Percentiles rank a stretch among this genome's conserved stretches.
These are phyloP conservation scores for Boehmeria nivea DNA, from an alignment of 306 rosid genomes.

Conservation along the genomic window DNA sequence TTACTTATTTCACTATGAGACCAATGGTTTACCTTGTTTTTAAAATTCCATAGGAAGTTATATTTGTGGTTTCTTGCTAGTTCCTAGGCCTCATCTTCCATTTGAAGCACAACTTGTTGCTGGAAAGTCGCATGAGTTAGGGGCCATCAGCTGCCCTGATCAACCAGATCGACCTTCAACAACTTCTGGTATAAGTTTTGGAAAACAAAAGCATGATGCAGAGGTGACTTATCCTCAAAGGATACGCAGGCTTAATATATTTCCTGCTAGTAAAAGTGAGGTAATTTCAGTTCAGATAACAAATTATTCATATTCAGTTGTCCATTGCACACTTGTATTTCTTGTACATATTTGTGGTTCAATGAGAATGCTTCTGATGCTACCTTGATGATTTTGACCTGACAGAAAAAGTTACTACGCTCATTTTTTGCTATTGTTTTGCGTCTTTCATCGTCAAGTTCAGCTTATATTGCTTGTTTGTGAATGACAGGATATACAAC, in stretches of 20 bases:
- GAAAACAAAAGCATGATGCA: constrained; percentile 88
- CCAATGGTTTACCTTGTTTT: background rate
- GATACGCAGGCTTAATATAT: constrained; percentile 76
- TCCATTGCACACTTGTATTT: too few relatives aligned
- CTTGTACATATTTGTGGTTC: background rate
- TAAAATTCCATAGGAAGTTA: constrained; percentile 1
- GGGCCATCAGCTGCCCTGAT: constrained; percentile 67
- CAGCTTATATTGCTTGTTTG: constrained; percentile 10
- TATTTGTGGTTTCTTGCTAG: constrained; percentile 44
- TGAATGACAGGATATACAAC: constrained; percentile 78
- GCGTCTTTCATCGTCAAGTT: background rate
- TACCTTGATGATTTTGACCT: too few relatives aligned
- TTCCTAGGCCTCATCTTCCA: constrained; percentile 91
- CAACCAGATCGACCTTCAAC: constrained; percentile 53
- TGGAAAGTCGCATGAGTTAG: constrained; percentile 85
- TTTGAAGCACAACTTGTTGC: constrained; percentile 95
- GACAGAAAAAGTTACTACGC: too few relatives aligned
- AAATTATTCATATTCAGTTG: background rate
- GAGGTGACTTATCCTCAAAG: constrained; percentile 86
- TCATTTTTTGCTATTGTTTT: background rate
- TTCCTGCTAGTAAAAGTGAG: constrained; percentile 80
- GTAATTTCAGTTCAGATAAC: constrained; percentile 39
- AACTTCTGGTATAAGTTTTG: constrained; percentile 47
- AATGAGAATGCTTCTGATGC: too few relatives aligned
- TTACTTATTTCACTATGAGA: too few relatives aligned